Evolutionary conservation across 2,329 filamentous ascomycete genomes (phyloP).

Genomic region (Shiraia bambusicola): DNA sequence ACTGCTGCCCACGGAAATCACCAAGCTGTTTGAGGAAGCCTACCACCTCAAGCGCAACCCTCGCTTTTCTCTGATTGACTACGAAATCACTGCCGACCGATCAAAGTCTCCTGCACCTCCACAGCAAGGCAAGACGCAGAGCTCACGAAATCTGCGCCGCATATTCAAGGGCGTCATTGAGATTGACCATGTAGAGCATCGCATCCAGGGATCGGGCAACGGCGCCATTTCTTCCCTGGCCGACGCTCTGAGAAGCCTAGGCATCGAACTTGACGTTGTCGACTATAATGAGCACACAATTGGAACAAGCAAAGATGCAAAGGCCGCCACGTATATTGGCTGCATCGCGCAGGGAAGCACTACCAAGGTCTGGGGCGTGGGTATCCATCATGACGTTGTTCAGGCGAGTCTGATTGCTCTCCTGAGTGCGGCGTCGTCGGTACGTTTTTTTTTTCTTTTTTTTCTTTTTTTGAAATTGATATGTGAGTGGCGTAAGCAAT

Average conservation of each 20-base stretch:
- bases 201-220: conserved; percentile 78
- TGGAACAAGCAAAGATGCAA: conserved; percentile 75
- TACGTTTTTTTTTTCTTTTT: conserved; percentile 50
- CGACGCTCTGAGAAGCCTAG: conserved; percentile 74
- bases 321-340: conserved; percentile 95
- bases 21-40: conserved; percentile 80
- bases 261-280: conserved; percentile 84
- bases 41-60: conserved; percentile 85
- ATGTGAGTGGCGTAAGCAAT: background rate
- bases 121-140: conserved; percentile 68
- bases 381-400: conserved; percentile 89
- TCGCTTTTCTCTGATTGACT: conserved; percentile 84
- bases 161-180: conserved; percentile 82
- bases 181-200: conserved; percentile 77
- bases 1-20: conserved; percentile 80
- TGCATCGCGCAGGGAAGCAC: conserved; percentile 69
- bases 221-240: conserved; percentile 89
- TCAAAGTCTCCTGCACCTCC: conserved; percentile 71
- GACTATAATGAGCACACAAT: conserved; percentile 98
- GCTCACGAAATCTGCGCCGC: conserved; percentile 75
- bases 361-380: conserved; percentile 83
- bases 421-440: conserved; percentile 80
- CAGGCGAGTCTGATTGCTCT: conserved; percentile 86
- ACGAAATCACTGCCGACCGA: conserved; percentile 84
- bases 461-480: background rate